Percentiles rank a stretch among this genome's conserved stretches.
These are phyloP conservation scores for Pinus taeda DNA, from an alignment of 75 land plant genomes.

Conservation along the genomic window DNA sequence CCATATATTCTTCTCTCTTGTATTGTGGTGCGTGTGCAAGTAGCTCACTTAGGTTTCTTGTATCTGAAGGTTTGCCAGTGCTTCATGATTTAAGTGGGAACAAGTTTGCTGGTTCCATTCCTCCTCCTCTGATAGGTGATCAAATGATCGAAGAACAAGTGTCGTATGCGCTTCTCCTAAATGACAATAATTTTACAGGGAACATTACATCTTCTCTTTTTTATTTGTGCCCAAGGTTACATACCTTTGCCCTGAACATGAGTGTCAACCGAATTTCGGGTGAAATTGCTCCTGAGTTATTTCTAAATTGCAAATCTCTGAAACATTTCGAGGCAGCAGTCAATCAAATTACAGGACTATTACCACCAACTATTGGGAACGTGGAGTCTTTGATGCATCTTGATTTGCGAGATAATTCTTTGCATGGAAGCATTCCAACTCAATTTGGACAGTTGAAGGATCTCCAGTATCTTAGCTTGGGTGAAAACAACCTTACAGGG, in stretches of 20 bases:
- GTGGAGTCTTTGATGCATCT: constrained; percentile 29
- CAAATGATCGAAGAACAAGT: constrained; percentile 11
- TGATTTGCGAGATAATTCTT: constrained; percentile 32
- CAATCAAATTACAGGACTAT: constrained; percentile 28
- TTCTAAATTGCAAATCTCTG: constrained; percentile 20
- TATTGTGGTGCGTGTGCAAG: constrained; percentile 5
- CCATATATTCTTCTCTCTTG: constrained; percentile 8
- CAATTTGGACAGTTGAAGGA: constrained; percentile 26
- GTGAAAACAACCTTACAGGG: constrained; percentile 38
- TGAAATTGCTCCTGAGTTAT: constrained; percentile 34
- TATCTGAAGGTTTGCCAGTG: constrained; percentile 17
- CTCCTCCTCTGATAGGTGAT: constrained; percentile 19
- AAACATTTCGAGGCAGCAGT: constrained; percentile 17
- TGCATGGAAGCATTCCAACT: constrained; percentile 37
- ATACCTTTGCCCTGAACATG: constrained; percentile 41
- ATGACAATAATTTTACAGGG: constrained; percentile 39
- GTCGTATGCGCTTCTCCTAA: constrained; percentile 30
- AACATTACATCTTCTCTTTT: constrained; percentile 23
- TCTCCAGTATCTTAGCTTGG: constrained; percentile 18
- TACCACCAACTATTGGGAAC: constrained; percentile 32
- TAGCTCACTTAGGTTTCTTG: constrained; percentile 4
- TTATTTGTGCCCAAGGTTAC: constrained; percentile 22
- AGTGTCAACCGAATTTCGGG: constrained; percentile 54
- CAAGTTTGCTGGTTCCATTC: constrained; percentile 41
- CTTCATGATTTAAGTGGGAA: constrained; percentile 55